A percentile compares a stretch with the other conserved stretches of the same genome.
Evolutionary conservation across 2,329 filamentous ascomycete species (phyloP).

Genomic region (Torrubiella hemipterigena): DNA sequence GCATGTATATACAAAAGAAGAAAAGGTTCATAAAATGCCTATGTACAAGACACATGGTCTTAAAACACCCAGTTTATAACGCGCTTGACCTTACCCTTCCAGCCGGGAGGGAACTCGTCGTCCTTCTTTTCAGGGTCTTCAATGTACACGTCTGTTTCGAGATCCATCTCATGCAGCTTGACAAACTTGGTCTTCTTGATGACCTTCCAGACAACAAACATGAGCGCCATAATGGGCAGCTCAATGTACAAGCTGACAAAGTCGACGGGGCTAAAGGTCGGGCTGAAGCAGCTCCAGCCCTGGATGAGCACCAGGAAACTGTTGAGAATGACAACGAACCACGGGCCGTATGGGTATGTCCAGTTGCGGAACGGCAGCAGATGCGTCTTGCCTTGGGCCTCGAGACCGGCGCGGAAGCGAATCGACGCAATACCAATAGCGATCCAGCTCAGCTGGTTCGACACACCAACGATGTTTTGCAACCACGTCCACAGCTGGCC

Average conservation of each 20-base stretch:
- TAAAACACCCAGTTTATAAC: constrained; percentile 15
- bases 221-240: constrained; percentile 45
- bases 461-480: constrained; percentile 56
- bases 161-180: constrained; percentile 47
- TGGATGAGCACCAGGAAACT: constrained; percentile 49
- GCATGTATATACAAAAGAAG: no score
- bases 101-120: constrained; percentile 27
- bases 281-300: constrained; percentile 52
- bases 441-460: constrained; percentile 55
- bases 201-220: constrained; percentile 63
- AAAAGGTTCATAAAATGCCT: background rate
- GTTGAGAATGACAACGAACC: constrained; percentile 44
- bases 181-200: constrained; percentile 49
- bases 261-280: constrained; percentile 41
- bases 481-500: constrained; percentile 56
- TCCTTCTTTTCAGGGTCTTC: constrained; percentile 22
- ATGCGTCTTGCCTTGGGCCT: constrained; percentile 46
- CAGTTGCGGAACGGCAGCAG: constrained; percentile 52
- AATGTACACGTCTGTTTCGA: constrained; percentile 47
- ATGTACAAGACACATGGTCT: background rate
- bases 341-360: constrained; percentile 52
- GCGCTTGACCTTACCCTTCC: constrained; percentile 30
- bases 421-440: constrained; percentile 52
- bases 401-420: constrained; percentile 49
- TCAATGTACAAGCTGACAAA: constrained; percentile 56